A percentile compares a stretch with the other conserved stretches of the same genome.
These are phyloP conservation scores for Cladorrhinum sp. DNA, from an alignment of 2,329 filamentous ascomycete species.

Conservation along the genomic window DNA sequence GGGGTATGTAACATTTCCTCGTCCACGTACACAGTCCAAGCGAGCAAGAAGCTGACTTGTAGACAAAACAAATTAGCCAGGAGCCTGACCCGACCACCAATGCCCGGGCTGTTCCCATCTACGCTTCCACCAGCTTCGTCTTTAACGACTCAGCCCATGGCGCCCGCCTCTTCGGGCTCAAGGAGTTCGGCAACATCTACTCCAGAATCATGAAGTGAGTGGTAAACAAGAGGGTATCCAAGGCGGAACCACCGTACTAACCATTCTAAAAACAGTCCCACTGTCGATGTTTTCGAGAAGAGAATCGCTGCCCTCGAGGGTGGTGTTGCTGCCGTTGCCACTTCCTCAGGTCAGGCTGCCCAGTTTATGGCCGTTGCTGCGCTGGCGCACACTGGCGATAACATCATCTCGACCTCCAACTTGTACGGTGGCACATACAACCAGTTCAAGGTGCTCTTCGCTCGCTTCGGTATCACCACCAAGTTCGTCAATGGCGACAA, in stretches of 20 bases:
- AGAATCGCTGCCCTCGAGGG: constrained; percentile 93
- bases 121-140: constrained; percentile 86
- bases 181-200: constrained; percentile 98
- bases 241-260: no score
- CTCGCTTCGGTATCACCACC: constrained; percentile 80
- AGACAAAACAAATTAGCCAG: constrained; percentile 53
- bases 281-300: constrained; percentile 94
- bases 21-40: constrained; percentile 4
- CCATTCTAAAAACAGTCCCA: constrained; percentile 63
- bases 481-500: constrained; percentile 85
- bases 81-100: constrained; percentile 78
- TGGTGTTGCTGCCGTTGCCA: constrained; percentile 79
- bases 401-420: constrained; percentile 87
- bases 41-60: constrained; percentile 13
- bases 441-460: constrained; percentile 88
- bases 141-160: constrained; percentile 98
- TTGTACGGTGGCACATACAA: constrained; percentile 96
- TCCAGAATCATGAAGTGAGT: constrained; percentile 89
- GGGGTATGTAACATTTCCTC: constrained; percentile 51
- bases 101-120: constrained; percentile 89
- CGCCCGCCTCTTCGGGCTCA: constrained; percentile 90
- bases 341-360: constrained; percentile 82
- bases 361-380: constrained; percentile 88
- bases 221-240: neutral
- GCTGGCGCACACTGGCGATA: constrained; percentile 84